Base-by-base conservation (phyloP, 441 rosid genomes). In the Aleurites moluccanus region DNA sequence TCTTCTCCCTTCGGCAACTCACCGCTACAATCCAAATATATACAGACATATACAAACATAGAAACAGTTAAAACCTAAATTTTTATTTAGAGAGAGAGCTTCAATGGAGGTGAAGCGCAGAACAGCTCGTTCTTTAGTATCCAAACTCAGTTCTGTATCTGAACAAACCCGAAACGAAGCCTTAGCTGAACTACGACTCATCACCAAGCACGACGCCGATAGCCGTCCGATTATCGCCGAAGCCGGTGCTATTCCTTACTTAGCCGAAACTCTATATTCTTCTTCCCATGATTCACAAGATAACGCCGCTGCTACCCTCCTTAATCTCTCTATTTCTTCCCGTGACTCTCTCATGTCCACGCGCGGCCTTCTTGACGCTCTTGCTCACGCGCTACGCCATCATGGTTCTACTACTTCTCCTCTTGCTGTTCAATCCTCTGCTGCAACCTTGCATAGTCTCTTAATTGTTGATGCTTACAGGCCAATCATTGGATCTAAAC, bases 241-340 rank as follows among this genome's bases (percentile, higher is more conserved):
- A 10, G 87, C 93, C 64, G 98, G 98, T 2, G 94, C 96, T 10
- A 80, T 94, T 35, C 99, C 98, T 0, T 94, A 87, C 79, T 80
- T 94, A 23, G 75, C 96, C 56, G 99, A 94, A 78, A 87, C 88
- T 14, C 98, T 92, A 2, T 92, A 92, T 79, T 90, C 94, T 0
- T 78, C 92, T 13, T 85, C 93, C 0, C 85, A 85, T 56, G 84
- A 82, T 1, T 69, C 79, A 4, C 98, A 94, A n/a, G 99, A 92
- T 25, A 92, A 92, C 88, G 96, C 99, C 66, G 87, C 98, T 67
- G 93, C 94, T 0, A 85, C 97, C 14, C 95, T 94, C 60, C 84
- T 92, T 38, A 94, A 94, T 77, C 82, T 94, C 67, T 92, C 98
- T 3, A 92, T 94, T 77, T 73, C 89, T 25, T 83, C 90, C 11